phyloP scores from a whole-genome alignment of 2,329 filamentous ascomycete species.

The Mycogone perniciosa region DNA sequence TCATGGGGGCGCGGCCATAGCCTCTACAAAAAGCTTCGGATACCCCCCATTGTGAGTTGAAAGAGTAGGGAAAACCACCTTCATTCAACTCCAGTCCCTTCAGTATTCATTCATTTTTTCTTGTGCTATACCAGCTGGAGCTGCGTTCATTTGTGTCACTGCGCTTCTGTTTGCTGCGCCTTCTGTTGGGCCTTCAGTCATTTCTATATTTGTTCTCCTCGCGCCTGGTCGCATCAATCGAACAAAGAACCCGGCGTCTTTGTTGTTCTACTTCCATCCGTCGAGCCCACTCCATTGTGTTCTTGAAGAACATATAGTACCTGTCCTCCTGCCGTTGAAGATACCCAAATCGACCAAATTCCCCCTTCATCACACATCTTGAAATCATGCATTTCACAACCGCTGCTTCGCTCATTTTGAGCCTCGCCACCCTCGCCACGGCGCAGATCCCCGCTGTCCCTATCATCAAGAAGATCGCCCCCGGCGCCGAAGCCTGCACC shows the following conservation, averaged over 20 bases:
- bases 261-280: not conserved
- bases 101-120: too few species aligned
- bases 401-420: constrained; percentile 11
- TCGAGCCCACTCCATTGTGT: not conserved
- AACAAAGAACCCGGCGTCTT: not conserved
- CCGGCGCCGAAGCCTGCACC: constrained; percentile 47
- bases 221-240: not conserved
- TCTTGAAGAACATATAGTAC: not conserved
- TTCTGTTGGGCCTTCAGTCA: not conserved
- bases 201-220: not conserved
- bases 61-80: too few species aligned
- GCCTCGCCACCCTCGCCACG: constrained; percentile 14
- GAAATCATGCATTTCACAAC: constrained; percentile 23
- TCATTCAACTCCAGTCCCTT: too few species aligned
- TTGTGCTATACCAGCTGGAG: too few species aligned
- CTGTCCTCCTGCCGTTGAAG: not conserved
- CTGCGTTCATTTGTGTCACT: too few species aligned
- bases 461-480: constrained; percentile 50
- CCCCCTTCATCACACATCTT: not conserved
- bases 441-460: constrained; percentile 24
- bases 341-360: constrained; percentile 2
- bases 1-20: too few species aligned
- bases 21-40: too few species aligned
- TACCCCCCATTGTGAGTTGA: too few species aligned
- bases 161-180: too few species aligned